phyloP scores from a whole-genome alignment of 768 basidiomycete genomes.

The Dentipellis sp. region DNA sequence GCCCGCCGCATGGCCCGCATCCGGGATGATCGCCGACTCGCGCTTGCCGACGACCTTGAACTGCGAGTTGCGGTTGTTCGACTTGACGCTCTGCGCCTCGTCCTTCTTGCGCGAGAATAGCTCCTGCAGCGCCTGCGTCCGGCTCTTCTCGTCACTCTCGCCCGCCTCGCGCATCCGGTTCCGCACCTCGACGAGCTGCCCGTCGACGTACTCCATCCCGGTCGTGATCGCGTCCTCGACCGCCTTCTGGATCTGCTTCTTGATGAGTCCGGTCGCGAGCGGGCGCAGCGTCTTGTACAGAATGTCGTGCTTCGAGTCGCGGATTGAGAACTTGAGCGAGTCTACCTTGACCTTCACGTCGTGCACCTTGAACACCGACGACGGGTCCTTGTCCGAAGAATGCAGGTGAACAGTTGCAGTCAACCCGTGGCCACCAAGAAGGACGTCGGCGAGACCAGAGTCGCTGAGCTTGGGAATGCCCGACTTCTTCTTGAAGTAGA shows the following conservation, averaged over 20 bases:
- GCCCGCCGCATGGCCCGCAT: slow-evolving; percentile 56
- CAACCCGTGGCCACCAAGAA: slow-evolving; percentile 79
- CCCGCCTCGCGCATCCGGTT: slow-evolving; percentile 51
- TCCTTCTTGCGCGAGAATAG: slow-evolving; percentile 57
- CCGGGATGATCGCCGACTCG: slow-evolving; percentile 51
- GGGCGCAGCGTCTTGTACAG: slow-evolving; percentile 80
- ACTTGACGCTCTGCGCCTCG: slow-evolving; percentile 26
- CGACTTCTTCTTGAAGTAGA: slow-evolving; percentile 82
- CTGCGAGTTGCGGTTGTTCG: slow-evolving; percentile 41
- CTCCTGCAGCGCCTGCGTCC: slow-evolving; percentile 50
- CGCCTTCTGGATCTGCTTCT: slow-evolving; percentile 60
- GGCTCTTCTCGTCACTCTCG: slow-evolving; percentile 26
- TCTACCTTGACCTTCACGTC: slow-evolving; percentile 75
- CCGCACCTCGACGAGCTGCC: slow-evolving; percentile 82
- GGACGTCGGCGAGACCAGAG: slow-evolving; percentile 77
- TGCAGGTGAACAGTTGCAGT: slow-evolving; percentile 57
- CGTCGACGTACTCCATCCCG: slow-evolving; percentile 81
- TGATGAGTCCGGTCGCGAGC: slow-evolving; percentile 74
- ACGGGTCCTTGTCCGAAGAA: slow-evolving; percentile 49
- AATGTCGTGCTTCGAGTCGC: slow-evolving; percentile 85
- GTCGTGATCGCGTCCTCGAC: slow-evolving; percentile 62
- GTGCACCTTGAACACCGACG: slow-evolving; percentile 66
- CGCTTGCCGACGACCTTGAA: slow-evolving; percentile 80
- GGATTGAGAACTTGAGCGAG: slow-evolving; percentile 81
- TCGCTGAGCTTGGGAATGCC: slow-evolving; percentile 76